Base-by-base conservation (phyloP, 441 rosid species). In the Rhodomyrtus psidioides region DNA sequence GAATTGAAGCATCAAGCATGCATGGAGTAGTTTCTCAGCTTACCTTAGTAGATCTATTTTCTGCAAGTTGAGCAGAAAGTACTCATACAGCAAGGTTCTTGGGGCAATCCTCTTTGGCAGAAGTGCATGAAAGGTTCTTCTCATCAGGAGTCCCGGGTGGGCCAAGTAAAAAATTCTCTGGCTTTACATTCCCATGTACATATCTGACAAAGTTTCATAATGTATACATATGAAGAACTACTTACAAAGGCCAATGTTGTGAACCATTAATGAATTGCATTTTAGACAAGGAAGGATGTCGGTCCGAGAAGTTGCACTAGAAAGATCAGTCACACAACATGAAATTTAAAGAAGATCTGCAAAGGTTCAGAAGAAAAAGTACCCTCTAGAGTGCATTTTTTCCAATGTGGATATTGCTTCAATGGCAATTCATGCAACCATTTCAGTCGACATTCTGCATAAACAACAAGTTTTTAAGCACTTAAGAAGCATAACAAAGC, bases 371-470 rank as follows among this genome's bases (percentile, higher is more conserved):
- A 42, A 21, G 28, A 62, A 58, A 81, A 54, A 58, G 84, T 89
- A 95, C 98, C 99, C 99, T 88, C 87, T 94, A 44, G 96, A 93
- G 89, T 97, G 99, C 88, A 97, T 92, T 91, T 96, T 95, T 87
- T 97, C 99, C 34, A 96, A 91, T 84, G 95, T 97, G 79, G 99
- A 97, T 85, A 97, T 95, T 58, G 98, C 97, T 90, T 97, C 99
- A 74, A 97, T 95, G 27, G 99, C 99, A 91, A 97, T 97, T 88
- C 99, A 97, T 26, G 99, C 99, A 84, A 96, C 98, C 99, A 96
- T 97, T 89, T 96, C 98, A 27, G 92, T 91, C 44, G 99, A 97
- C 99, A 97, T 95, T 93, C 98, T 95, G 92, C 42, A 86, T 57
- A 84, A 86, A 58, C 28, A n/a, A n/a, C n/a, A n/a, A 59, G 27